Evolutionary conservation across 108 stramenopile species (phyloP), one percentile per base, ranked within the genome.

Genomic region (Conticribra guillardii): DNA sequence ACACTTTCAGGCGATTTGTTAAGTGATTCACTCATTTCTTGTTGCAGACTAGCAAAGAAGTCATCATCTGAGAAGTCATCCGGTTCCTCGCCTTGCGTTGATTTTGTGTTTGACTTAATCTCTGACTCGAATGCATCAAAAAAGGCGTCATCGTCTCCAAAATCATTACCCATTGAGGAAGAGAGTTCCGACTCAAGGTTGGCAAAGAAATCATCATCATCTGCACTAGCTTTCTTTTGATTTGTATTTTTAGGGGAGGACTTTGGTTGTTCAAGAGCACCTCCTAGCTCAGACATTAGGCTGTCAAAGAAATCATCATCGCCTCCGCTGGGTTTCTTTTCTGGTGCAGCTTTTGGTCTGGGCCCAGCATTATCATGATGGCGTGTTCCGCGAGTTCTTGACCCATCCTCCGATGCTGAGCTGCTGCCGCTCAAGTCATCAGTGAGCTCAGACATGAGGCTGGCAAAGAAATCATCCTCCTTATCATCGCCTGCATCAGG

Each of bases 131-230:
- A 18, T 17, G 19, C 23, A 23, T 45, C 55, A 48, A 45, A 34
- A 44, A 53, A 50, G 21, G 48, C 50, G 19, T 64, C 60, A 49
- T 49, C 74, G 1, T 60, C 69, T 11, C 32, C 45, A 15, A 23
- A 29, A 24, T 64, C 69, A 41, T 29, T 44, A 7, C 72, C 74
- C 62, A 83, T 29, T 29, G 85, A 85, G 8, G 81, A 75, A 2
- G 87, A 87, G n/a, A 91, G 62, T 53, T 89, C 87, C 14, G 76
- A 59, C 67, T 91, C 86, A 0, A 91, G 85, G 24, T 70, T 87
- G 4, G 84, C 68, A 69, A 93, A 93, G 60, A 93, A 93, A 76
- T 90, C 89, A 59, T 90, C 85, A 18, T 92, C 90, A 55, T 74
- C 76, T 19, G 46, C 70, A 11, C 71, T 65, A 29, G 47, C 29